These are phyloP conservation scores for Ophiosphaerella herpotricha DNA, from an alignment of 2,329 filamentous ascomycete species.

Conservation along the genomic window DNA sequence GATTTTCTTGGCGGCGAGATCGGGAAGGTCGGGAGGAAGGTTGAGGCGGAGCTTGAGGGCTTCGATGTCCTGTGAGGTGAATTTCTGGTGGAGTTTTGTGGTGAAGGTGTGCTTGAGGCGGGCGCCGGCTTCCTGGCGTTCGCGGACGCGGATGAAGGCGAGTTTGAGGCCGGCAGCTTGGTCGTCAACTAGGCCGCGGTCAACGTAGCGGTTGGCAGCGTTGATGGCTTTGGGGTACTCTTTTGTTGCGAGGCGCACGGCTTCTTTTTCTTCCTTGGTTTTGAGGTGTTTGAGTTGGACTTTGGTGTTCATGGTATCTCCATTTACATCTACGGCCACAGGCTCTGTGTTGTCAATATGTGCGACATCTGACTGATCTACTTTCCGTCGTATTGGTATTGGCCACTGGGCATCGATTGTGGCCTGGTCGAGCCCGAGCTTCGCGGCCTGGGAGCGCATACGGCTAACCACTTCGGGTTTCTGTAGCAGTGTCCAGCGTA, in stretches of 20 bases:
- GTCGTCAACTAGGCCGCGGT: conserved; percentile 24
- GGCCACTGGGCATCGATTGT: conserved; percentile 42
- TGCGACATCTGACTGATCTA: conserved; percentile 13
- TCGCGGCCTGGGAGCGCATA: conserved; percentile 67
- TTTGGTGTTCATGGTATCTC: conserved; percentile 3
- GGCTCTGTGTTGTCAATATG: background rate
- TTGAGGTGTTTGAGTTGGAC: no score
- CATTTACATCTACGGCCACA: no score
- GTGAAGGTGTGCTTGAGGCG: conserved; percentile 12
- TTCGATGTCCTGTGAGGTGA: conserved; percentile 17
- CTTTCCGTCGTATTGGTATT: conserved; percentile 24
- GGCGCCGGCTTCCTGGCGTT: conserved; percentile 14
- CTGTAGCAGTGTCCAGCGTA: conserved; percentile 90
- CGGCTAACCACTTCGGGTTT: conserved; percentile 67
- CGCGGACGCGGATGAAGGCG: conserved; percentile 25
- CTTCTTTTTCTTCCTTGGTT: conserved; percentile 7
- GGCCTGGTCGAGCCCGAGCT: conserved; percentile 65
- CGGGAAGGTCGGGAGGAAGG: conserved; percentile 10
- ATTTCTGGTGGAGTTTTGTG: conserved; percentile 13
- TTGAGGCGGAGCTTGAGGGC: conserved; percentile 14
- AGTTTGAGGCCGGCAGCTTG: conserved; percentile 30
- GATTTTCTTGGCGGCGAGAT: conserved; percentile 9
- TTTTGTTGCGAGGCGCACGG: conserved; percentile 1
- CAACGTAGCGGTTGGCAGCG: conserved; percentile 25
- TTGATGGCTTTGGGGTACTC: conserved; percentile 22